phyloP scores from a whole-genome alignment of 2,329 filamentous ascomycete genomes.

The Aspergillus sp. region DNA sequence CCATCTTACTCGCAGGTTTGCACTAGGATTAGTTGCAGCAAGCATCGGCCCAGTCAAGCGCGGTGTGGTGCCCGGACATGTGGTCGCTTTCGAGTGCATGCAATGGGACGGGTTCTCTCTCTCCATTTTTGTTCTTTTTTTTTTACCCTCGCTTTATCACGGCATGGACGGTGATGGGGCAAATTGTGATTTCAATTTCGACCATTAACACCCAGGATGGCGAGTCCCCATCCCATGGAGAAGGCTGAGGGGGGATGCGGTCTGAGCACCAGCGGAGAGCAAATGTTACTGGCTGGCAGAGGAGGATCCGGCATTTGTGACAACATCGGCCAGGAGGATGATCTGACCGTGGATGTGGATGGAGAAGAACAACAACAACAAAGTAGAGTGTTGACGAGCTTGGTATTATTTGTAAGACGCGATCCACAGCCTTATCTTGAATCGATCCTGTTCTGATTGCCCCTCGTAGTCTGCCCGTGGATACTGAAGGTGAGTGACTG shows the following conservation, averaged over 20 bases:
- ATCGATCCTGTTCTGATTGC: neutral
- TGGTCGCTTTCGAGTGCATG: slow-evolving; percentile 32
- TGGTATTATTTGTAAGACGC: neutral
- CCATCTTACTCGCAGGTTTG: slow-evolving; percentile 13
- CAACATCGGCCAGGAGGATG: neutral
- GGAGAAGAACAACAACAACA: neutral
- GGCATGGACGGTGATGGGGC: neutral
- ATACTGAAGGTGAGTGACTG: neutral
- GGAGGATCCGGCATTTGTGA: slow-evolving; percentile 12
- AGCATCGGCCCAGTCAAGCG: slow-evolving; percentile 19
- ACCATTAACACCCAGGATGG: slow-evolving; percentile 9
- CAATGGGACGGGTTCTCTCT: slow-evolving; percentile 13
- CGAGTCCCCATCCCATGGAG: neutral
- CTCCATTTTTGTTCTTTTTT: slow-evolving; percentile 1
- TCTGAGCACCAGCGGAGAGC: slow-evolving; percentile 8
- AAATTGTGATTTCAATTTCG: slow-evolving; percentile 7
- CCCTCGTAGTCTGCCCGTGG: neutral
- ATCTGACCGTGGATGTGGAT: neutral
- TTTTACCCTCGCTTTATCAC: neutral
- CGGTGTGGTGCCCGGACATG: slow-evolving; percentile 27
- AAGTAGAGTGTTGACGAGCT: neutral
- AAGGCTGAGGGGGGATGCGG: slow-evolving; percentile 3
- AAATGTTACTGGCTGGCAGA: slow-evolving; percentile 1
- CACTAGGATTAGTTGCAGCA: slow-evolving; percentile 16
- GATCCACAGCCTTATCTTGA: neutral